Conservation (phyloP, 768 basidiomycete species). For the Serpula lacrymans region DNA sequence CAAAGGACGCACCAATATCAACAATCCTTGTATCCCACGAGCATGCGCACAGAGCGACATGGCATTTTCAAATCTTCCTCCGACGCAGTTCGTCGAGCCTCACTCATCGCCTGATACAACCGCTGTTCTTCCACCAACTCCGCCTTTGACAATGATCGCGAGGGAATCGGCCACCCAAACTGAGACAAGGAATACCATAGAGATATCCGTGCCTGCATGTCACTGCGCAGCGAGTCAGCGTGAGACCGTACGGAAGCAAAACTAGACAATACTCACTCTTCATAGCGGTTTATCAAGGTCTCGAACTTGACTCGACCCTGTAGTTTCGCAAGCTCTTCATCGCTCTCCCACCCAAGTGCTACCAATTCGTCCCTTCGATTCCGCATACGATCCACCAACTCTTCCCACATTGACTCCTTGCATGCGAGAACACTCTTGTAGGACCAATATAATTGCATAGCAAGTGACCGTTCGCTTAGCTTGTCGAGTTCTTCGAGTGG, state of each 20-base stretch:
- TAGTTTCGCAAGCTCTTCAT: slow-evolving; percentile 56
- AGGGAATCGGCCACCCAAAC: slow-evolving; percentile 57
- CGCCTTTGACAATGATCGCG: slow-evolving; percentile 60
- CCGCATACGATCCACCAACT: slow-evolving; percentile 57
- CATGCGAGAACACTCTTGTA: slow-evolving; percentile 61
- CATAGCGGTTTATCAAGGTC: slow-evolving; percentile 53
- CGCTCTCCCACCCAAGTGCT: slow-evolving; percentile 69
- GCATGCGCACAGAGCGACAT: slow-evolving; percentile 57
- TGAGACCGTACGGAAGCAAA: not conserved
- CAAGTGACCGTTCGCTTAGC: slow-evolving; percentile 57
- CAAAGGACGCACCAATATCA: slow-evolving; percentile 6
- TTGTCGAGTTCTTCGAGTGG: slow-evolving; percentile 40
- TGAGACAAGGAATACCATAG: slow-evolving; percentile 61
- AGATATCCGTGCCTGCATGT: slow-evolving; percentile 62
- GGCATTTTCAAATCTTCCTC: slow-evolving; percentile 50
- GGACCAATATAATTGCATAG: slow-evolving; percentile 69
- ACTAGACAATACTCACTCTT: slow-evolving; percentile 40
- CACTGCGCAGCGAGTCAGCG: slow-evolving; percentile 32
- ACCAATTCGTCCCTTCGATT: slow-evolving; percentile 51
- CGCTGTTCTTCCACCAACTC: slow-evolving; percentile 68
- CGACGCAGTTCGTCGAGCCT: slow-evolving; percentile 50
- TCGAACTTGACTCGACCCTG: slow-evolving; percentile 59
- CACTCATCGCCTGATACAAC: slow-evolving; percentile 55
- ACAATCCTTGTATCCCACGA: slow-evolving; percentile 54
- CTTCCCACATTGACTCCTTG: slow-evolving; percentile 78